Evolutionary conservation across 2,329 filamentous ascomycete genomes (phyloP).

Genomic region (Clonostachys rhizophaga): DNA sequence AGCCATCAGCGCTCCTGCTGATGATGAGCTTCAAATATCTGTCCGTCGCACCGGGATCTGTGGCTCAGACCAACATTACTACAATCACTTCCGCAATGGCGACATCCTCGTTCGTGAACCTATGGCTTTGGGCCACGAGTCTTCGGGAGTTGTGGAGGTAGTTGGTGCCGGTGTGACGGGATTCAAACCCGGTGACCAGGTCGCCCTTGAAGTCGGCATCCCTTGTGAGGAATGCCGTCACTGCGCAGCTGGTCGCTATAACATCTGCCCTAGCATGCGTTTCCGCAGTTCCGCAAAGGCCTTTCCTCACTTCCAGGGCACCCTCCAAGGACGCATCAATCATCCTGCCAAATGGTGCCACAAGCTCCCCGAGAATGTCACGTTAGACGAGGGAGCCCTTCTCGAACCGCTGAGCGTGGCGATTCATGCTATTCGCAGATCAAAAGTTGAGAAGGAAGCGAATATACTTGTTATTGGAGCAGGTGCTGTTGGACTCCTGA

Average conservation of each 20-base stretch:
- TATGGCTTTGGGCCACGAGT: constrained; percentile 77
- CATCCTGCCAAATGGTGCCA: constrained; percentile 49
- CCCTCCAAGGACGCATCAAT: constrained; percentile 50
- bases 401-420: constrained; percentile 47
- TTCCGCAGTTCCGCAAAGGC: constrained; percentile 54
- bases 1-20: constrained; percentile 42
- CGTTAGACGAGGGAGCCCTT: constrained; percentile 39
- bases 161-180: constrained; percentile 49
- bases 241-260: constrained; percentile 52
- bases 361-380: constrained; percentile 31
- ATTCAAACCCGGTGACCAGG: constrained; percentile 62
- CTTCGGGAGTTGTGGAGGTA: constrained; percentile 65
- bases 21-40: constrained; percentile 54
- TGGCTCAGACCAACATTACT: constrained; percentile 65
- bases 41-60: constrained; percentile 60
- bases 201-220: constrained; percentile 74
- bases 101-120: constrained; percentile 63
- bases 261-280: constrained; percentile 51
- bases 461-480: constrained; percentile 25
- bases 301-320: constrained; percentile 53
- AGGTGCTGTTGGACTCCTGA: constrained; percentile 28
- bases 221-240: constrained; percentile 55
- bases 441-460: constrained; percentile 5
- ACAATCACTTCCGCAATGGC: constrained; percentile 60
- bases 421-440: constrained; percentile 34